phyloP scores from a whole-genome alignment of 1,139 yeast genomes.

The Pichia cactophila region DNA sequence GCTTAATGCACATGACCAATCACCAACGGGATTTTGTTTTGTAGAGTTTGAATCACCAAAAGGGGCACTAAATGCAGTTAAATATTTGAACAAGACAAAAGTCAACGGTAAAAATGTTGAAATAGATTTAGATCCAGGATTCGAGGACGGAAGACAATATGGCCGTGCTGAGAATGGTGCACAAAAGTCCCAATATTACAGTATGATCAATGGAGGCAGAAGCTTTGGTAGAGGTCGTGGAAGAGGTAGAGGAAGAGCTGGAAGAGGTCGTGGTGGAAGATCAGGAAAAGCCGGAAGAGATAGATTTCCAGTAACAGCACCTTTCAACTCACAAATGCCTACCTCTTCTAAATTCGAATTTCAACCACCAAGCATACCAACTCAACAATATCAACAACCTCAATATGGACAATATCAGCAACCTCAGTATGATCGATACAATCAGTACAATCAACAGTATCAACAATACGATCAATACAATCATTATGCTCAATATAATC shows the following conservation, averaged over 20 bases:
- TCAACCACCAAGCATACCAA: neutral
- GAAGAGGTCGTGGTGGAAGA: constrained; percentile 22
- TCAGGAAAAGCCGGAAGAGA: constrained; percentile 24
- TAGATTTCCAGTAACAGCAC: neutral
- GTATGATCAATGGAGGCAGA: neutral
- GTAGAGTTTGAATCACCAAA: constrained; percentile 62
- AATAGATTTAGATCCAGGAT: constrained; percentile 92
- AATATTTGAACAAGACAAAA: constrained; percentile 71
- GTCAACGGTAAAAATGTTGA: constrained; percentile 73
- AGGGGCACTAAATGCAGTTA: constrained; percentile 74
- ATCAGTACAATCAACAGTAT: constrained; percentile 1
- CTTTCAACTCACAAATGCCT: neutral
- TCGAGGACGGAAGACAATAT: constrained; percentile 86
- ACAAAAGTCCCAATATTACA: constrained; percentile 37
- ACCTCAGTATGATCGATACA: neutral
- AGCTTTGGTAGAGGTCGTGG: constrained; percentile 10
- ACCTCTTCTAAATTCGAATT: neutral
- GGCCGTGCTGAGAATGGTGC: constrained; percentile 93
- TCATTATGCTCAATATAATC: constrained; percentile 1
- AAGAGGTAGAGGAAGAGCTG: constrained; percentile 18
- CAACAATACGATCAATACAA: neutral
- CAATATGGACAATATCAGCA: neutral
- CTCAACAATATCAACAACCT: constrained; percentile 1
- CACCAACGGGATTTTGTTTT: constrained; percentile 96
- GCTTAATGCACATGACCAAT: constrained; percentile 73